Evolutionary conservation across 805 yeast genomes (phyloP).

Genomic region (Yarrowia deformans): DNA sequence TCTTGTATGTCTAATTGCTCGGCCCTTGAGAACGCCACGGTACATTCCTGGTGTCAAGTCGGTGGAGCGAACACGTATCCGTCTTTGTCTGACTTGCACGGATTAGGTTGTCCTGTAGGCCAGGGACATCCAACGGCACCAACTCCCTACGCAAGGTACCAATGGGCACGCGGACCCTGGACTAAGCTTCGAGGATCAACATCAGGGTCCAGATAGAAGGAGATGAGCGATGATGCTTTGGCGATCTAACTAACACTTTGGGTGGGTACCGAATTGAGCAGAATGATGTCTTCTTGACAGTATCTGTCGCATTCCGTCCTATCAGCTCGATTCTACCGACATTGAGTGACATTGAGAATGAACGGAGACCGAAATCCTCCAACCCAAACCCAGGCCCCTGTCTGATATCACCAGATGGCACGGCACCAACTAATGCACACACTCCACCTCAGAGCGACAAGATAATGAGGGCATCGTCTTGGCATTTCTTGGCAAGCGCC

Average conservation of each 20-base stretch:
- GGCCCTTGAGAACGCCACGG: neutral
- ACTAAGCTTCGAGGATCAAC: neutral
- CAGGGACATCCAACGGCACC: conserved; percentile 27
- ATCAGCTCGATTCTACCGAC: neutral
- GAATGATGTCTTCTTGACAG: no score
- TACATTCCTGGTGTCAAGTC: conserved; percentile 5
- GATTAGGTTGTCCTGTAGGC: neutral
- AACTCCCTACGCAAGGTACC: neutral
- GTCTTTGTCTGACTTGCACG: conserved; percentile 7
- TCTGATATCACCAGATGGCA: conserved; percentile 20
- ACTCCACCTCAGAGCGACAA: conserved; percentile 14
- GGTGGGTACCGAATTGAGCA: no score
- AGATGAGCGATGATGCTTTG: neutral
- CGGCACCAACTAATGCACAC: conserved; percentile 32
- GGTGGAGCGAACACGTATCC: conserved; percentile 5
- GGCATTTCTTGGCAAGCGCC: conserved; percentile 31
- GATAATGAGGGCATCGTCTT: conserved; percentile 22
- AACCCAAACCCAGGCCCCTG: conserved; percentile 32
- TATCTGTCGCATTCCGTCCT: neutral
- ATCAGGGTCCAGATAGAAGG: neutral
- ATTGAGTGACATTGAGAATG: neutral
- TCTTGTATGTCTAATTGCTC: conserved; percentile 3
- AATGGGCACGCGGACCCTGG: neutral
- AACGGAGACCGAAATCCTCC: neutral
- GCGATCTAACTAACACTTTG: no score